Evolutionary conservation across 805 yeast species (phyloP).

Genomic region (Debaryomyces hansenii): DNA sequence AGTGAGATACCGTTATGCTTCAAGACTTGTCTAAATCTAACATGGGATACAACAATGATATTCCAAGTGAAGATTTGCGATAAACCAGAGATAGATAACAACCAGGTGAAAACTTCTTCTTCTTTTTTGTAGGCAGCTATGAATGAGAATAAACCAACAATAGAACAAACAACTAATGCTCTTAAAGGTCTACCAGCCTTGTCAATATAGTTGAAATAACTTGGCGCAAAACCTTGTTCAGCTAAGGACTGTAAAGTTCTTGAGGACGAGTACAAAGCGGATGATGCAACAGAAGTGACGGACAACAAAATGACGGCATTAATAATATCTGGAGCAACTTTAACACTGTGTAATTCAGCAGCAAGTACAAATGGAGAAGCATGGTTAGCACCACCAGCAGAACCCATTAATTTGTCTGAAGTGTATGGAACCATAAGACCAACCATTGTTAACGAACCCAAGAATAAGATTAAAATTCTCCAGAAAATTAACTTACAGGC

Average conservation of each 20-base stretch:
- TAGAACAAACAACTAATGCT: constrained; percentile 33
- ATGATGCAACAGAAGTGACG: constrained; percentile 43
- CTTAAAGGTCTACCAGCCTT: constrained; percentile 42
- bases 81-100: constrained; percentile 42
- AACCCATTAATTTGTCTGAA: constrained; percentile 35
- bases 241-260: constrained; percentile 43
- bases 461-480: constrained; percentile 37
- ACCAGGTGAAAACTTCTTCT: constrained; percentile 41
- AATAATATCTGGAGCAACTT: constrained; percentile 41
- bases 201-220: constrained; percentile 39
- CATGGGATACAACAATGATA: constrained; percentile 39
- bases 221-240: constrained; percentile 44
- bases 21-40: constrained; percentile 42
- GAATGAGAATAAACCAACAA: constrained; percentile 37
- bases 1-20: constrained; percentile 26
- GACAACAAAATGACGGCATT: constrained; percentile 42
- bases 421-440: constrained; percentile 40
- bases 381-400: constrained; percentile 26
- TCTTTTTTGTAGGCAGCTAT: constrained; percentile 42
- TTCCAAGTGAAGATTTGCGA: constrained; percentile 46
- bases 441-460: constrained; percentile 39
- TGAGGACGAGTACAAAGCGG: constrained; percentile 43
- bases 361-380: constrained; percentile 47
- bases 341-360: constrained; percentile 39
- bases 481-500: constrained; percentile 43